Conservation (phyloP, 108 stramenopile genomes). For the Poteriospumella lacustris region DNA sequence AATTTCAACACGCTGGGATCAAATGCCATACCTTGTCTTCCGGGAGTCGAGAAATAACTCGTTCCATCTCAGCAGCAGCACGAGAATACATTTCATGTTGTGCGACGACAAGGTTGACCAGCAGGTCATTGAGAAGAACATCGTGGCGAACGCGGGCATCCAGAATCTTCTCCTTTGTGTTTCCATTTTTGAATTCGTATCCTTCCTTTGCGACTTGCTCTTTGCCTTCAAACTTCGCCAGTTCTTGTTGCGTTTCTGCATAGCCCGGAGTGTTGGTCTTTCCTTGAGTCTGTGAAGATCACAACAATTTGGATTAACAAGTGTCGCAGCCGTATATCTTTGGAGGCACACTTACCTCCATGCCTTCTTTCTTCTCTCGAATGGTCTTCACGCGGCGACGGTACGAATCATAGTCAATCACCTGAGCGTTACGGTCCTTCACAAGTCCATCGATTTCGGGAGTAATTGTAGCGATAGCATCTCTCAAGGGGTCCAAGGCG, state of each 20-base stretch:
- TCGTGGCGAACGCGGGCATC: background rate
- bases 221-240: conserved; percentile 10
- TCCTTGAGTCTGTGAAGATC: background rate
- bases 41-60: background rate
- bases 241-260: too few species aligned
- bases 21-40: conserved; percentile 13
- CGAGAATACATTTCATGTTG: background rate
- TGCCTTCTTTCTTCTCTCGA: background rate
- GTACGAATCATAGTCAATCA: conserved; percentile 9
- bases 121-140: background rate
- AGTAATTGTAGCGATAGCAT: background rate
- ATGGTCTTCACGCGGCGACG: background rate
- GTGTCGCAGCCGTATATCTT: too few species aligned
- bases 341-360: too few species aligned
- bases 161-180: background rate
- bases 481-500: background rate
- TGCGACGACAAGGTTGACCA: background rate
- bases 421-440: background rate
- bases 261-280: too few species aligned
- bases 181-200: background rate
- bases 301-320: background rate
- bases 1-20: too few species aligned
- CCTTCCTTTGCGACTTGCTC: background rate
- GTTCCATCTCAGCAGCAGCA: background rate
- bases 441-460: background rate